A percentile compares a stretch with the other conserved stretches of the same genome.
These are phyloP conservation scores for Kodamaea neixiangensis DNA, from an alignment of 805 yeast species.

Conservation along the genomic window DNA sequence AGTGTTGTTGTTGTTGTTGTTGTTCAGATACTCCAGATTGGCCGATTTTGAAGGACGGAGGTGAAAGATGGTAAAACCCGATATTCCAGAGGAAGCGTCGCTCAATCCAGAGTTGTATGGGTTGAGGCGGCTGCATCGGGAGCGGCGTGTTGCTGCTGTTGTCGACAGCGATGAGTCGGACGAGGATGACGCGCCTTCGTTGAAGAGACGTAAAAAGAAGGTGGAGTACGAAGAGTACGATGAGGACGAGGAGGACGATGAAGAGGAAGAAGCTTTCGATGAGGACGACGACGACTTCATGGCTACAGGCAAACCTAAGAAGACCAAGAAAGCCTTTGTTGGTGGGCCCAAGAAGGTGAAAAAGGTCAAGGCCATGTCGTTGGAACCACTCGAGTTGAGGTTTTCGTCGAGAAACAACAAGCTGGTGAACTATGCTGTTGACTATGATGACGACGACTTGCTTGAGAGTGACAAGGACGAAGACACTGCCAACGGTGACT, in stretches of 20 bases:
- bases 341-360: conserved; percentile 6
- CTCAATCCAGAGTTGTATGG: conserved; percentile 84
- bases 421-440: conserved; percentile 76
- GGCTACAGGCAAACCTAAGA: conserved; percentile 26
- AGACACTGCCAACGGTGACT: conserved; percentile 26
- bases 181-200: conserved; percentile 21
- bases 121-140: conserved; percentile 71
- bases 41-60: neutral
- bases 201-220: conserved; percentile 14
- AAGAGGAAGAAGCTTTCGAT: conserved; percentile 20
- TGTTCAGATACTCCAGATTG: neutral
- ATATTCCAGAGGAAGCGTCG: conserved; percentile 54
- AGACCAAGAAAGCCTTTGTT: conserved; percentile 9
- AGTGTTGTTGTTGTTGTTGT: neutral
- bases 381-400: conserved; percentile 54
- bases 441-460: conserved; percentile 62
- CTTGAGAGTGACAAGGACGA: conserved; percentile 39
- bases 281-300: conserved; percentile 23
- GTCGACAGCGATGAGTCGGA: conserved; percentile 39
- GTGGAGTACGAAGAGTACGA: conserved; percentile 18
- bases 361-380: conserved; percentile 1
- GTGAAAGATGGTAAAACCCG: conserved; percentile 24
- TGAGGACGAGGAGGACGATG: conserved; percentile 18
- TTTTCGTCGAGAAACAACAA: conserved; percentile 73
- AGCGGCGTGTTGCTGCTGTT: conserved; percentile 41